Base-by-base conservation (phyloP, 2,329 filamentous ascomycete genomes). In the Diaporthe sp. region DNA sequence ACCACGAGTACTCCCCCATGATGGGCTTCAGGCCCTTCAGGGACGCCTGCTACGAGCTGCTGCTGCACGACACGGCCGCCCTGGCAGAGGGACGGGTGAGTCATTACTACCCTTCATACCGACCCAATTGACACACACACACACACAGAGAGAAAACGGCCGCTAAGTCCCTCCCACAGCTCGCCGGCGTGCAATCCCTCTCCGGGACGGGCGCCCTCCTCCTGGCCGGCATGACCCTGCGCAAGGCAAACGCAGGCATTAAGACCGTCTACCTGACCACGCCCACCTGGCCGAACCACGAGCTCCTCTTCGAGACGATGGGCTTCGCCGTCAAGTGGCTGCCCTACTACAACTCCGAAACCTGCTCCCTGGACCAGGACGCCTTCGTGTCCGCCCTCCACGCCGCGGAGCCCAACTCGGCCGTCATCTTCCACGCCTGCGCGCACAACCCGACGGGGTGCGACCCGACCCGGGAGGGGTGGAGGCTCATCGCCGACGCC, bases 391-490 rank as follows among this genome's bases (percentile, higher is more conserved):
- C 73, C 1, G 76, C 75, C 2, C 76, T 85, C 8, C 74, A 77
- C n/a, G 53, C 75, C 22, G 82, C 82, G 0, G 77, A 80, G 19
- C 74, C 53, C 30, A 70, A 72, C 15, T 80, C 77, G 3, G 78
- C 81, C 6, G 74, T 85, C 13, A 75, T 86, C 35, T 77, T 86
- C 4, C 85, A 86, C 69, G 81, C 84, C 15, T 86, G 85, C 73
- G 84, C 84, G 0, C 84, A 86, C 73, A 86, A 86, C 71, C 85
- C 84, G 0, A 86, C 84, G 0, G 85, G 84, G 2, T 82, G 79
- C 35, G 84, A 86, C 66, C 84, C 84, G 0, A 81, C 82, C 50
- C 78, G 75, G 8, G 76, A 81, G 2, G 80, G 82, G 44, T 83
- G 82, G 82, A 76, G 74, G n/a, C 74, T 76, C 44, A 81, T 83